Evolutionary conservation across 176 grass and related monocot species (phyloP).

Genomic region (Phyllostachys edulis): DNA sequence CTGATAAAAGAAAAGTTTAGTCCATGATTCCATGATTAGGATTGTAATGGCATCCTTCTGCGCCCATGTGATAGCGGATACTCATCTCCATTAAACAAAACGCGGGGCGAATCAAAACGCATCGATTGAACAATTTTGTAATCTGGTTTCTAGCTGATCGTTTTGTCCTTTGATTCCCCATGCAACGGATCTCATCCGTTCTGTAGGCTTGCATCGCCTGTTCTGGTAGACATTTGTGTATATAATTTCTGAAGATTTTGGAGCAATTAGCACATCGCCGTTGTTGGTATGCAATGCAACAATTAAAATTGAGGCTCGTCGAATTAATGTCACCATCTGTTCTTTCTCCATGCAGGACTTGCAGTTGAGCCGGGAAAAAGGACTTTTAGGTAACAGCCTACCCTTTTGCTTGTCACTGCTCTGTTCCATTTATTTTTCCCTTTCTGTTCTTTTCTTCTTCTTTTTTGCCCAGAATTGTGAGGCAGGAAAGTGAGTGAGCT

Average conservation of each 20-base stretch:
- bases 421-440: neutral
- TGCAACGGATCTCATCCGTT: constrained; percentile 50
- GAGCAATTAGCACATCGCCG: constrained; percentile 30
- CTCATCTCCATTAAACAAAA: constrained; percentile 41
- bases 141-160: constrained; percentile 41
- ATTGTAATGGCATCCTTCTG: constrained; percentile 39
- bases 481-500: neutral
- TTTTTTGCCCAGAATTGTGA: neutral
- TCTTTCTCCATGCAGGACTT: constrained; percentile 37
- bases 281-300: constrained; percentile 34
- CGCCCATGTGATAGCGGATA: constrained; percentile 50
- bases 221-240: neutral
- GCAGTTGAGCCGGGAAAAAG: constrained; percentile 31
- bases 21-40: constrained; percentile 53
- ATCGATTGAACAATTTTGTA: constrained; percentile 40
- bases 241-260: constrained; percentile 22
- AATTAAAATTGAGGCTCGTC: neutral
- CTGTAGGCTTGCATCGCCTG: constrained; percentile 51
- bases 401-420: constrained; percentile 15
- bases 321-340: constrained; percentile 37
- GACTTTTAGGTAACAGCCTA: constrained; percentile 34
- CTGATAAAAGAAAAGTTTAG: constrained; percentile 24
- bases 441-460: neutral
- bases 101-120: constrained; percentile 9
- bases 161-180: constrained; percentile 52